These are phyloP conservation scores for Ceratocystis colombiana DNA, from an alignment of 2,329 filamentous ascomycete species.

Conservation along the genomic window DNA sequence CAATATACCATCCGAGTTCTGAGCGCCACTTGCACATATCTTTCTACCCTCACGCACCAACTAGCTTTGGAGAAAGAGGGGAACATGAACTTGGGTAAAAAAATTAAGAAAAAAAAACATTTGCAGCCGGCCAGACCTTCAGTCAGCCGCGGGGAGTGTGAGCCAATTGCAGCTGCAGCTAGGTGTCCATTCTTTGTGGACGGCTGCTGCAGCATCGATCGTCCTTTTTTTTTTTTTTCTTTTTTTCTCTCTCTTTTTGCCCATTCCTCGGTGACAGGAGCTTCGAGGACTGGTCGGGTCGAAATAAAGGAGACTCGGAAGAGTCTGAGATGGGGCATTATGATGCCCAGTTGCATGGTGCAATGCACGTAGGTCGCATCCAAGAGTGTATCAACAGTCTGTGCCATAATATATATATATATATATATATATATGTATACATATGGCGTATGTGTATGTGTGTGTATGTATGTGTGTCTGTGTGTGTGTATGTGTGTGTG, in stretches of 20 bases:
- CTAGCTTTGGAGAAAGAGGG: neutral
- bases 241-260: too few species aligned
- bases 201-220: slow-evolving; percentile 7
- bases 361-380: slow-evolving; percentile 6
- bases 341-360: slow-evolving; percentile 12
- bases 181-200: slow-evolving; percentile 13
- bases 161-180: slow-evolving; percentile 14
- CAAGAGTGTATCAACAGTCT: neutral
- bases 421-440: too few species aligned
- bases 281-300: slow-evolving; percentile 18
- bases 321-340: neutral
- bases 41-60: neutral
- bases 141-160: neutral
- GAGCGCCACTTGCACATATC: neutral
- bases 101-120: neutral
- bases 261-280: slow-evolving; percentile 15
- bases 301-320: slow-evolving; percentile 18
- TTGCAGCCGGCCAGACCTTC: slow-evolving; percentile 2
- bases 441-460: neutral
- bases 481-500: neutral
- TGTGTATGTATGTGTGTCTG: neutral
- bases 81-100: neutral
- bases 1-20: neutral
- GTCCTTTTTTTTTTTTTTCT: neutral
- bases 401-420: neutral